These are phyloP conservation scores for Sungouiella thailandica DNA, from an alignment of 805 yeast genomes.

Conservation along the genomic window DNA sequence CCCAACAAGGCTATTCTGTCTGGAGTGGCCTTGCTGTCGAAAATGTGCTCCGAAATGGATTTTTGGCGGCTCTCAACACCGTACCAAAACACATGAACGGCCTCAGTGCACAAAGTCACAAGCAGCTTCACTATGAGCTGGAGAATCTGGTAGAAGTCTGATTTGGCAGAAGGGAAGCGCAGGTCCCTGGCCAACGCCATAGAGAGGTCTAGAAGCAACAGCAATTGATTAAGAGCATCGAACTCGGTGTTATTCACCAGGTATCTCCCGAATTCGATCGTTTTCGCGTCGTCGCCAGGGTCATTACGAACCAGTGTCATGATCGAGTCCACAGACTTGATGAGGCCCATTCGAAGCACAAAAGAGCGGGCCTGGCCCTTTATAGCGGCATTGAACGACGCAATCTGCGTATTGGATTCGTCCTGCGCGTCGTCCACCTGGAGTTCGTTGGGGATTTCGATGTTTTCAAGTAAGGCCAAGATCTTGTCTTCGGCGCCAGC, in stretches of 20 bases:
- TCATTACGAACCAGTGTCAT: neutral
- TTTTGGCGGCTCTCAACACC: slow-evolving; percentile 31
- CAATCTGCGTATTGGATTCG: slow-evolving; percentile 8
- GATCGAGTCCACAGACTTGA: slow-evolving; percentile 10
- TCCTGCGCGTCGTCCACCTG: neutral
- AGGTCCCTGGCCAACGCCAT: slow-evolving; percentile 1
- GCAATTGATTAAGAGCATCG: slow-evolving; percentile 13
- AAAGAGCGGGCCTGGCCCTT: slow-evolving; percentile 18
- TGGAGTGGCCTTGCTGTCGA: slow-evolving; percentile 22
- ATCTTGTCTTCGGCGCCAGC: neutral
- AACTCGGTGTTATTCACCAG: slow-evolving; percentile 3
- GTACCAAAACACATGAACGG: slow-evolving; percentile 29
- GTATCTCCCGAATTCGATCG: neutral
- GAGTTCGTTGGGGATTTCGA: neutral
- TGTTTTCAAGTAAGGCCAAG: neutral
- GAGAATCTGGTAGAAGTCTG: slow-evolving; percentile 22
- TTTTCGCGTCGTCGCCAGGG: neutral
- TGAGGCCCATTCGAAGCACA: slow-evolving; percentile 19
- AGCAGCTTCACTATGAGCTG: slow-evolving; percentile 21
- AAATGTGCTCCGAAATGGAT: slow-evolving; percentile 13
- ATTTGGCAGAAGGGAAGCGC: slow-evolving; percentile 14
- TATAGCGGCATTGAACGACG: slow-evolving; percentile 20
- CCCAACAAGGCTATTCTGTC: slow-evolving; percentile 38
- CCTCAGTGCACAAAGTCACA: slow-evolving; percentile 16
- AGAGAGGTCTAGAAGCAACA: slow-evolving; percentile 21